phyloP scores from a whole-genome alignment of 1,284 basidiomycete species.

The Ceratobasidium sp. region DNA sequence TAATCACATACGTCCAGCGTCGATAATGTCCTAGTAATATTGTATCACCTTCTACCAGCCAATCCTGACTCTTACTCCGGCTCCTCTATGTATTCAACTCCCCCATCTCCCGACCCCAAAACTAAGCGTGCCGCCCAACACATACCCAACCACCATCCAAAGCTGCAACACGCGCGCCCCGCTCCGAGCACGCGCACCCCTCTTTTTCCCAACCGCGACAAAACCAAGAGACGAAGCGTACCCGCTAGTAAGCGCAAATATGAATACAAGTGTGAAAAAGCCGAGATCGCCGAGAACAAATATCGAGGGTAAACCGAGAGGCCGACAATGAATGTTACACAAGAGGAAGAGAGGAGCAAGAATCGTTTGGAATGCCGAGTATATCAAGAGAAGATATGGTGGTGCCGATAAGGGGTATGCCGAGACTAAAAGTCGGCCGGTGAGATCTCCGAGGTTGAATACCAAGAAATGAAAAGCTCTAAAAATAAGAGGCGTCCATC shows the following conservation, averaged over 20 bases:
- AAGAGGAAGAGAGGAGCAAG: not conserved
- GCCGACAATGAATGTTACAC: not conserved
- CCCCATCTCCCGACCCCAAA: not conserved
- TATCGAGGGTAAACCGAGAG: no score
- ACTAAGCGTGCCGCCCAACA: not conserved
- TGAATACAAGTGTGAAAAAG: not conserved
- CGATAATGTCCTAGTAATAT: not conserved
- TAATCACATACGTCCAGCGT: not conserved
- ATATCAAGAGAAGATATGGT: not conserved
- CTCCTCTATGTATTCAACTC: no score
- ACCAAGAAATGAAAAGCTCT: not conserved
- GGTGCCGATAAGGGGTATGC: not conserved
- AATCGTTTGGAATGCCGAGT: not conserved
- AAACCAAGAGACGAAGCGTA: conserved; percentile 3
- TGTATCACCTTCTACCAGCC: no score
- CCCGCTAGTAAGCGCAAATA: not conserved
- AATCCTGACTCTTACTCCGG: no score
- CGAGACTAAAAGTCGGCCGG: not conserved
- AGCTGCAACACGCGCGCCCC: conserved; percentile 4
- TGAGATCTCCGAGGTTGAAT: not conserved
- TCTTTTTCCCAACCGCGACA: not conserved
- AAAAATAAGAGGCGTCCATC: not conserved
- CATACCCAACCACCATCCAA: not conserved
- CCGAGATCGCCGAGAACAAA: not conserved
- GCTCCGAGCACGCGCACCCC: not conserved